phyloP scores from a whole-genome alignment of 306 rosid species.

The Cucumis cinereus region DNA sequence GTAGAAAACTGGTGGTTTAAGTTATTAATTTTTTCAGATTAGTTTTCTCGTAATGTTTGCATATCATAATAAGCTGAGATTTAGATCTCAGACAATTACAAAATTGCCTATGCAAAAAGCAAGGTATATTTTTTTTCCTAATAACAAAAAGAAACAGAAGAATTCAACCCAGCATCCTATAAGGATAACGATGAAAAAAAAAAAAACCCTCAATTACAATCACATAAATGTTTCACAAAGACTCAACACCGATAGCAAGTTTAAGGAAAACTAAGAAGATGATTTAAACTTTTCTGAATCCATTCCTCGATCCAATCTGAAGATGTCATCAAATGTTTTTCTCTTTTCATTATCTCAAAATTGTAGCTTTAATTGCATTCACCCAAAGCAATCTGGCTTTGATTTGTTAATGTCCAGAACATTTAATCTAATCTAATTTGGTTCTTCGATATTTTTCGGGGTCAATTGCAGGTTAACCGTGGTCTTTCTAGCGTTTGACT shows the following conservation, averaged over 20 bases:
- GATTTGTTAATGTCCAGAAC: not conserved
- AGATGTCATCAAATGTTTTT: not conserved
- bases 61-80: not conserved
- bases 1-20: not conserved
- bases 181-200: not conserved
- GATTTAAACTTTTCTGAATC: not conserved
- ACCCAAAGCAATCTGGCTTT: not conserved
- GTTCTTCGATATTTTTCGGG: not conserved
- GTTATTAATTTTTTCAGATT: not conserved
- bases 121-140: too few species aligned
- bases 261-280: not conserved
- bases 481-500: slow-evolving; percentile 71
- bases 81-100: not conserved
- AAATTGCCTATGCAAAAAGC: not conserved
- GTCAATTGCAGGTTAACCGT: slow-evolving; percentile 66
- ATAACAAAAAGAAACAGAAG: too few species aligned
- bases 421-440: not conserved
- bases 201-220: not conserved
- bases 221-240: not conserved
- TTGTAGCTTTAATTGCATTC: not conserved
- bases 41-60: not conserved
- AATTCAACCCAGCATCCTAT: too few species aligned
- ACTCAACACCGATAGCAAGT: not conserved
- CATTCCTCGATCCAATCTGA: not conserved
- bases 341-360: not conserved